Base-by-base conservation (phyloP, 768 basidiomycete genomes). In the Suillus paluster region DNA sequence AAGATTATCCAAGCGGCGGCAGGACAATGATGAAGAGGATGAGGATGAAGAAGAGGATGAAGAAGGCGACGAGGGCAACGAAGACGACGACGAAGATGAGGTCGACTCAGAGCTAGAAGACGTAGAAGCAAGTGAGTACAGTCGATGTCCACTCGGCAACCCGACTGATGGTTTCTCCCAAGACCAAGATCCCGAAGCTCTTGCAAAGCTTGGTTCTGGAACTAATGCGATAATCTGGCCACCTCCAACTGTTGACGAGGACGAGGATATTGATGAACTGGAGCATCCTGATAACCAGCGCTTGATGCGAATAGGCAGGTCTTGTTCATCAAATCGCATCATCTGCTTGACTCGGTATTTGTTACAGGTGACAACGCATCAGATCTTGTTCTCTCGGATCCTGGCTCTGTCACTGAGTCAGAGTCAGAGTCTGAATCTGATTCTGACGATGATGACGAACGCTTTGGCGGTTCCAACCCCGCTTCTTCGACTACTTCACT, bases 221-320 rank as follows among this genome's bases (percentile, higher is more conserved):
- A 86, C 88, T 2, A 89, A 92, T 68, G 95, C 92, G 0, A 83
- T 91, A 57, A 81, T 95, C 54, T 97, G 93, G 94, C 92, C 94
- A 1, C 72, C 71, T n/a, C 78, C 78, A n/a, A 78, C 76, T 54
- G 79, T 83, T 5, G 83, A 86, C 12, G 83, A 88, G 50, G 86
- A 86, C 42, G 88, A 86, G 14, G 89, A 87, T 21, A 80, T 86
- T 34, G 84, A 88, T 17, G 82, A 82, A 62, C 81, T 85, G 12
- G 84, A 88, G 44, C 82, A 81, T 33, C 80, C 88, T n/a, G 85
- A 84, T 63, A 93, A 92, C 69, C 85, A 85, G 63, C 81, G 88
- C 46, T 85, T 90, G 61, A 87, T 92, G 84, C 84, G 93, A 45
- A 78, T 95, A 63, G 92, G 92, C 90, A 65, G 54, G 75, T 39